These are phyloP conservation scores for Saccharomycopsis fodiens DNA, from an alignment of 805 yeast genomes.

Conservation along the genomic window DNA sequence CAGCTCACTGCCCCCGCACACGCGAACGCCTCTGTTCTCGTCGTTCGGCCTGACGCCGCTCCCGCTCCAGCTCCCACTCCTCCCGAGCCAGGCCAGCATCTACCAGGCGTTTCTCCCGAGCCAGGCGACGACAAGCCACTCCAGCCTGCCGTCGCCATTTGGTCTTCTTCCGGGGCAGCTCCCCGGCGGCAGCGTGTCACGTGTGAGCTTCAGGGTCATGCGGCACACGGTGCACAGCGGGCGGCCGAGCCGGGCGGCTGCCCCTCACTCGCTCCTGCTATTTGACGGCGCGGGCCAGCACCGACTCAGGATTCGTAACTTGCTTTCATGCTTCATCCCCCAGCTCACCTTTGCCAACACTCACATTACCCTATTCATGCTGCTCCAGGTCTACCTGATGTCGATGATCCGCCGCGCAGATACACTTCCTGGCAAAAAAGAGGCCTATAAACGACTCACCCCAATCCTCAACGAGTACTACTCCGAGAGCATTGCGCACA, in stretches of 20 bases:
- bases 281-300: neutral
- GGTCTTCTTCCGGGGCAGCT: too few species aligned
- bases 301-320: neutral
- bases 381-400: neutral
- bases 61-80: too few species aligned
- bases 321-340: neutral
- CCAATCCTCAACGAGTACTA: neutral
- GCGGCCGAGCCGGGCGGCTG: too few species aligned
- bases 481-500: neutral
- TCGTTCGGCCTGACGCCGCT: neutral
- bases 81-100: too few species aligned
- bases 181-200: too few species aligned
- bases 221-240: too few species aligned
- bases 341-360: neutral
- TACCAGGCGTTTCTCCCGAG: too few species aligned
- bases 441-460: neutral
- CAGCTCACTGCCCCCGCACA: neutral
- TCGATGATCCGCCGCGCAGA: conserved; percentile 2
- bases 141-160: too few species aligned
- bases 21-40: neutral
- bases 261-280: neutral
- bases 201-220: too few species aligned
- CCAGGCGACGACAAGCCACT: too few species aligned
- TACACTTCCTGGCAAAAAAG: neutral
- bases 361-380: neutral